Base-by-base conservation (phyloP, 2,329 filamentous ascomycete species). In the Aspergillus versicolor region DNA sequence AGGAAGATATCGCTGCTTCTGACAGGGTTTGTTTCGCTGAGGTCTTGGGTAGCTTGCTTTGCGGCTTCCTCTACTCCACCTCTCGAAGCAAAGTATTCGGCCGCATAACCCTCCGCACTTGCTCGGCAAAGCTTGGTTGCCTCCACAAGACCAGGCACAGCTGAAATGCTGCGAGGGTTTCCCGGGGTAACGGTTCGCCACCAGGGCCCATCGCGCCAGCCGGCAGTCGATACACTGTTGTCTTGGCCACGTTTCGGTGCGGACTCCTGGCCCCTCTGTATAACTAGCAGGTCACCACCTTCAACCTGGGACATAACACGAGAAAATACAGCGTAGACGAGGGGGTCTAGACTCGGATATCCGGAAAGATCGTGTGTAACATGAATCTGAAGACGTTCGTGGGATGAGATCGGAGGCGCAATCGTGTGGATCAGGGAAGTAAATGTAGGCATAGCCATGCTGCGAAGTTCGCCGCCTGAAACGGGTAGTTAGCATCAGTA, bases 271-370 rank as follows among this genome's bases (percentile, higher is more conserved):
- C 94, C 94, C 38, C 92, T 90, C 77, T 99, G 94, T 59, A 97
- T 87, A 54, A 99, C 94, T 53, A 97, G 83, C 17, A 99, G 82
- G 68, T 97, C 94, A 54, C 94, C 94, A 63, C 94, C 94, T 77
- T 99, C 94, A 45, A 99, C 94, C 77, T 99, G 94, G n/a, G 92
- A 85, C 94, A 99, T 99, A 68, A 99, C 92, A 52, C 92, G 88
- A 54, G 89, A 89, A 79, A 99, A 99, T 62, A 94, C 92, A 57
- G 84, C 84, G 76, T 97, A 91, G 67, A 97, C 91, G 54, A 97
- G 84, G 17, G 93, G 92, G 72, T 97, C 93, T 65, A 99, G 86
- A 17, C 91, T 93, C 3, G 94, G 94, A 73, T 99, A 99, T 65
- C 91, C 91, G 65, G 92, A 87, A 43, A 99, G 85, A 74, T 97